Percentiles rank a stretch among this genome's conserved stretches.
Conservation (phyloP, 805 yeast genomes). For the Lipomyces starkeyi region DNA sequence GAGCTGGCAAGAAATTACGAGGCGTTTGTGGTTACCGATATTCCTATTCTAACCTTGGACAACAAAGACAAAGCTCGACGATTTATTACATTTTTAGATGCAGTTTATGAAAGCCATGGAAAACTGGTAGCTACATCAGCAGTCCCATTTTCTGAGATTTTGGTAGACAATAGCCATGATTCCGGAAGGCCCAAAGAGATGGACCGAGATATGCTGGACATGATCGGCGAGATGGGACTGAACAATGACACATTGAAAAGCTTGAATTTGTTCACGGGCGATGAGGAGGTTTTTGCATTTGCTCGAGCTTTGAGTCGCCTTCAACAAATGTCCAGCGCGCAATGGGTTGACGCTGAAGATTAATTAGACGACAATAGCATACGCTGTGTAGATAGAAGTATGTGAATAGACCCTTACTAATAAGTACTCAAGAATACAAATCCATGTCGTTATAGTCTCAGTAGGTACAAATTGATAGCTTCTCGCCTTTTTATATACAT, state of each 20-base stretch:
- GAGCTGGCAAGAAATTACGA: conserved; percentile 77
- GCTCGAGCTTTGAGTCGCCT: conserved; percentile 91
- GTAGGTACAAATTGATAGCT: neutral
- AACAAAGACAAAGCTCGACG: conserved; percentile 86
- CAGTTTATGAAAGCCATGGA: conserved; percentile 91
- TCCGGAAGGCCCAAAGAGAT: conserved; percentile 58
- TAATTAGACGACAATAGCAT: neutral
- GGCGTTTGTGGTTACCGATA: conserved; percentile 87
- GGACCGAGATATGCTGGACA: conserved; percentile 58
- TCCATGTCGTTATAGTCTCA: neutral
- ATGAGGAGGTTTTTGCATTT: conserved; percentile 95
- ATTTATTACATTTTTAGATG: conserved; percentile 93
- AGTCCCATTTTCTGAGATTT: conserved; percentile 80
- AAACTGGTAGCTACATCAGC: conserved; percentile 88
- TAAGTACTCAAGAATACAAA: neutral
- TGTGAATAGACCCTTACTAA: neutral
- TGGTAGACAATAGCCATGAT: conserved; percentile 61
- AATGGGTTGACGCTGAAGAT: conserved; percentile 69
- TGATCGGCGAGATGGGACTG: conserved; percentile 65
- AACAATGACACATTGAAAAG: conserved; percentile 58
- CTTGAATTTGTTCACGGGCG: conserved; percentile 67
- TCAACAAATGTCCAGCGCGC: conserved; percentile 91
- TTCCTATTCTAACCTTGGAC: conserved; percentile 79
- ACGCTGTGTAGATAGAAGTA: conserved; percentile 4
- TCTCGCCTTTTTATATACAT: neutral